Evolutionary conservation across 805 yeast genomes (phyloP).

Genomic region (Suhomyces xylopsoci): DNA sequence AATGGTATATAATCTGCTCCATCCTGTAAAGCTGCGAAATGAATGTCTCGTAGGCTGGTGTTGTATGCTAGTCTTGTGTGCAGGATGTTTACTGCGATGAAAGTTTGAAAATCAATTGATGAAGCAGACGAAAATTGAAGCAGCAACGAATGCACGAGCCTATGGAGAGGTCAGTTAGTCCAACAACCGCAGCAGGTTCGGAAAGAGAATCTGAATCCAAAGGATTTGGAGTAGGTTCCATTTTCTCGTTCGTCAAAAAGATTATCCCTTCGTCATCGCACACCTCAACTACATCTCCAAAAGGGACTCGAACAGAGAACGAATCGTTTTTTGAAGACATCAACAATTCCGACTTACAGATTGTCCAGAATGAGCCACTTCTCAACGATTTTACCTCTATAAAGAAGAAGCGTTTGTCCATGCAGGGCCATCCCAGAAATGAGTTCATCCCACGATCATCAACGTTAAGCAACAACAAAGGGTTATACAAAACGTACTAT

Average conservation of each 20-base stretch:
- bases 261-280: neutral
- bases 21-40: neutral
- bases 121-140: neutral
- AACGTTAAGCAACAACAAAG: conserved; percentile 11
- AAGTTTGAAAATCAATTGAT: neutral
- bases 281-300: neutral
- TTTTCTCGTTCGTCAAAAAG: conserved; percentile 1
- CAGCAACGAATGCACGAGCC: conserved; percentile 1
- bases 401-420: conserved; percentile 28
- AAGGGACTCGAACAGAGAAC: neutral
- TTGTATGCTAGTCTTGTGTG: neutral
- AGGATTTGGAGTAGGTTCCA: conserved; percentile 3
- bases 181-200: conserved; percentile 2
- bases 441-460: conserved; percentile 27
- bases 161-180: conserved; percentile 8
- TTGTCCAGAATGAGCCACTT: conserved; percentile 16
- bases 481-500: conserved; percentile 19
- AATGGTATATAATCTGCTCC: no score
- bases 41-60: no score
- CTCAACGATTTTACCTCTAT: conserved; percentile 21
- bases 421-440: conserved; percentile 15
- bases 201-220: neutral
- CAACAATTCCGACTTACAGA: conserved; percentile 1
- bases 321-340: neutral
- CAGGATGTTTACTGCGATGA: neutral